Percentiles rank a stretch among this genome's conserved stretches.
phyloP scores from a whole-genome alignment of 2,329 filamentous ascomycete genomes.

The Aspergillus sergii region DNA sequence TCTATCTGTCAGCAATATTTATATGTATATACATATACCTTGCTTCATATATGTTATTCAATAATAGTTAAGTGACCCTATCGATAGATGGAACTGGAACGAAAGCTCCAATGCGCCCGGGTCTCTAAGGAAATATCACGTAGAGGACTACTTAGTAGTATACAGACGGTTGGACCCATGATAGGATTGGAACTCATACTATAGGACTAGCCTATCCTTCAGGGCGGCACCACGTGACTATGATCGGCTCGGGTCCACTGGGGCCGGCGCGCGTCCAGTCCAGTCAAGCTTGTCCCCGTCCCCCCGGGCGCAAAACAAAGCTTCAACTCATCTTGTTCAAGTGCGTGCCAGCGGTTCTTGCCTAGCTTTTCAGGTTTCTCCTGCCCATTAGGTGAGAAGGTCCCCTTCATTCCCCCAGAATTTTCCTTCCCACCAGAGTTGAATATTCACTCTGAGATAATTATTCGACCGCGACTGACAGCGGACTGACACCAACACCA shows the following conservation, averaged over 20 bases:
- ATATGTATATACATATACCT: background rate
- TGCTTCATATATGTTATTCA: background rate
- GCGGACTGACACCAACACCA: constrained; percentile 1
- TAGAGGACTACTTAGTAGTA: no score
- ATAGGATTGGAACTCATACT: no score
- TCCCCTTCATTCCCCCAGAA: background rate
- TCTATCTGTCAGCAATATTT: background rate
- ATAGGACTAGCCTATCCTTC: background rate
- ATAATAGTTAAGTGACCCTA: background rate
- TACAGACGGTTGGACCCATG: no score
- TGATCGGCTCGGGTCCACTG: background rate
- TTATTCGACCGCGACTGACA: background rate
- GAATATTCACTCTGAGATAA: background rate
- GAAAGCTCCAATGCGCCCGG: background rate
- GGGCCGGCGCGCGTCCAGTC: background rate
- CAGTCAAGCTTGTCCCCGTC: background rate
- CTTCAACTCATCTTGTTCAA: background rate
- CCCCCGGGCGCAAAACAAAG: constrained; percentile 6
- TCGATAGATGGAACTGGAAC: background rate
- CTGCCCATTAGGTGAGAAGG: background rate
- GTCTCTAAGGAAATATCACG: background rate
- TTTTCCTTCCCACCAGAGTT: background rate
- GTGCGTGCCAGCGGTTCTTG: background rate
- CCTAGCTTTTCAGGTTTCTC: constrained; percentile 2
- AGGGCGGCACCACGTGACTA: background rate